phyloP scores from a whole-genome alignment of 176 grass and related monocot genomes.

The Dendrocalamus sinicus region DNA sequence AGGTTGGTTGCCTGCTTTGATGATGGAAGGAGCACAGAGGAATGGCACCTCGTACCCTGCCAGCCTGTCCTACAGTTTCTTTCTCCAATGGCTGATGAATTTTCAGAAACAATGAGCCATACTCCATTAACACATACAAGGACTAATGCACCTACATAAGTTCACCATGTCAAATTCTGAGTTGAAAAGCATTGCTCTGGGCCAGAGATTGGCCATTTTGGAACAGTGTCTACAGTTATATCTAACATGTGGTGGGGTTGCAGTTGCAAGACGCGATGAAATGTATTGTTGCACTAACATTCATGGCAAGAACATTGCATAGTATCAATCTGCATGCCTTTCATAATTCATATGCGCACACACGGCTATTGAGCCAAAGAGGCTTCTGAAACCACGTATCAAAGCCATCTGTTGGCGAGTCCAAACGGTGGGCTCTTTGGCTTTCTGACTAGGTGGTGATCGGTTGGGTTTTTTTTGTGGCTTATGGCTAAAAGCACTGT shows the following conservation, averaged over 20 bases:
- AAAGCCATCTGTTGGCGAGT: neutral
- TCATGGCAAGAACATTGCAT: neutral
- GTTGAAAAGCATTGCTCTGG: neutral
- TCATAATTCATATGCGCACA: no score
- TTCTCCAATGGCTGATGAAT: neutral
- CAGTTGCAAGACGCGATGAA: neutral
- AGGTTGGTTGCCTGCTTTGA: neutral
- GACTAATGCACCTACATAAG: neutral
- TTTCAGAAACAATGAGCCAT: neutral
- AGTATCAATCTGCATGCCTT: neutral
- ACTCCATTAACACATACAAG: neutral
- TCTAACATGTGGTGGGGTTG: neutral
- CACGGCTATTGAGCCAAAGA: neutral
- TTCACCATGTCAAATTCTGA: constrained; percentile 24
- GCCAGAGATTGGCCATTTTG: neutral
- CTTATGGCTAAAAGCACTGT: no score
- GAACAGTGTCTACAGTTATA: neutral
- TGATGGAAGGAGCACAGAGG: neutral
- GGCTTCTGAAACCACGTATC: neutral
- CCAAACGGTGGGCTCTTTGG: neutral
- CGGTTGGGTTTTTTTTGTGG: no score
- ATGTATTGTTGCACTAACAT: neutral
- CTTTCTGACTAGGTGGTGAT: neutral
- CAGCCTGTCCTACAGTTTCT: neutral
- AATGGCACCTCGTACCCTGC: neutral